Conservation (phyloP, 2,329 filamentous ascomycete species). For the Epichloe sp. region DNA sequence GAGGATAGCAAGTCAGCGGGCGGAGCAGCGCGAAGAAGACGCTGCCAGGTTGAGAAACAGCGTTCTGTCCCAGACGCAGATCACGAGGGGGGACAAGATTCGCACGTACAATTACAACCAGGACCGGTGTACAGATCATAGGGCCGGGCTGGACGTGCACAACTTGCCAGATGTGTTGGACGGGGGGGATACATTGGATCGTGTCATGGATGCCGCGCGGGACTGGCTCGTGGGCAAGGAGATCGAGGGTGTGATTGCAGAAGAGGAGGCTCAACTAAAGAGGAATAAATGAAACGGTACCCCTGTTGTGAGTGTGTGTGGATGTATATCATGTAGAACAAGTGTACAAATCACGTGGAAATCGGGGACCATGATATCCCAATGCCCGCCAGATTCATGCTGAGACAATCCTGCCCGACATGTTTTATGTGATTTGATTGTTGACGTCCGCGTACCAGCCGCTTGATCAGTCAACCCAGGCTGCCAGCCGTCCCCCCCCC, state of each 20-base stretch:
- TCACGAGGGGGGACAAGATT: slow-evolving; percentile 87
- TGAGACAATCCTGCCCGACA: not conserved
- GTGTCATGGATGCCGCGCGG: slow-evolving; percentile 64
- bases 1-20: slow-evolving; percentile 63
- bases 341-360: not conserved
- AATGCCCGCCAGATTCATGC: not conserved
- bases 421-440: not conserved
- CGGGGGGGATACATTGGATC: slow-evolving; percentile 58
- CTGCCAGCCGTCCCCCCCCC: too few species aligned
- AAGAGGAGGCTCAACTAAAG: slow-evolving; percentile 32
- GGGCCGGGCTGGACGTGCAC: slow-evolving; percentile 66
- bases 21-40: slow-evolving; percentile 76
- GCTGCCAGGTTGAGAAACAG: slow-evolving; percentile 61
- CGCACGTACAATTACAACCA: slow-evolving; percentile 73
- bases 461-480: not conserved
- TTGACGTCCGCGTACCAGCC: not conserved
- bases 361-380: not conserved
- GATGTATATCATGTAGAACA: not conserved
- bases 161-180: slow-evolving; percentile 69
- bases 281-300: not conserved
- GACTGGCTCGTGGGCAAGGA: slow-evolving; percentile 66
- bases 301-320: not conserved
- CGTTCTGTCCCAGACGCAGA: slow-evolving; percentile 65
- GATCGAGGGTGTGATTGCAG: slow-evolving; percentile 56
- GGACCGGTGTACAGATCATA: slow-evolving; percentile 77